A percentile compares a stretch with the other conserved stretches of the same genome.
phyloP scores from a whole-genome alignment of 345 rosid genomes.

The Pugionium cornutum region DNA sequence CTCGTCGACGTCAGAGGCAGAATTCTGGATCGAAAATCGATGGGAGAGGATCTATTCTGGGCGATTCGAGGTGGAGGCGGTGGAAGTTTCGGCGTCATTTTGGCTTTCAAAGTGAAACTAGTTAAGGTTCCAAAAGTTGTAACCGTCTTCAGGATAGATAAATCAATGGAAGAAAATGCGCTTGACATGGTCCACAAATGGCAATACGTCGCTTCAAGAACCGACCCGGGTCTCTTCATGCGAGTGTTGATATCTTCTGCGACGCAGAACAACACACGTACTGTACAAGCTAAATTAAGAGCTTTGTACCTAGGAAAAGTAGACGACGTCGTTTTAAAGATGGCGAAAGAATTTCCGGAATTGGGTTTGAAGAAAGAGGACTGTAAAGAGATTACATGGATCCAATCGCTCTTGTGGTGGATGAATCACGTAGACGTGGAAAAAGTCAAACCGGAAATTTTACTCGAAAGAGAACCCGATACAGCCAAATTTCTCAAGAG shows the following conservation, averaged over 20 bases:
- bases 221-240: slow-evolving; percentile 41
- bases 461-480: slow-evolving; percentile 40
- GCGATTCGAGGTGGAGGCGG: slow-evolving; percentile 56
- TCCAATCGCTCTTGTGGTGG: slow-evolving; percentile 45
- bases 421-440: slow-evolving; percentile 32
- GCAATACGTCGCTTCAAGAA: slow-evolving; percentile 41
- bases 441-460: slow-evolving; percentile 28
- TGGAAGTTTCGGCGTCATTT: slow-evolving; percentile 48
- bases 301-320: slow-evolving; percentile 46
- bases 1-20: slow-evolving; percentile 42
- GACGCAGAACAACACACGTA: slow-evolving; percentile 24
- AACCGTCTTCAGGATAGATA: slow-evolving; percentile 46
- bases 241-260: slow-evolving; percentile 22
- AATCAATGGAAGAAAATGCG: slow-evolving; percentile 36
- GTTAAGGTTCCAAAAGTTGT: slow-evolving; percentile 48
- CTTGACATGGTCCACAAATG: slow-evolving; percentile 43
- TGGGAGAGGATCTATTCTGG: slow-evolving; percentile 64
- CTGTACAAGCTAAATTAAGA: slow-evolving; percentile 37
- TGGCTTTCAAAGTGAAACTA: slow-evolving; percentile 46
- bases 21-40: slow-evolving; percentile 44
- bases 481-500: slow-evolving; percentile 43
- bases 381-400: slow-evolving; percentile 55
- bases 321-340: slow-evolving; percentile 35
- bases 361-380: slow-evolving; percentile 45
- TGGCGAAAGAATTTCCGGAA: slow-evolving; percentile 47